Base-by-base conservation (phyloP, 441 rosid species). In the Biscutella auriculata region DNA sequence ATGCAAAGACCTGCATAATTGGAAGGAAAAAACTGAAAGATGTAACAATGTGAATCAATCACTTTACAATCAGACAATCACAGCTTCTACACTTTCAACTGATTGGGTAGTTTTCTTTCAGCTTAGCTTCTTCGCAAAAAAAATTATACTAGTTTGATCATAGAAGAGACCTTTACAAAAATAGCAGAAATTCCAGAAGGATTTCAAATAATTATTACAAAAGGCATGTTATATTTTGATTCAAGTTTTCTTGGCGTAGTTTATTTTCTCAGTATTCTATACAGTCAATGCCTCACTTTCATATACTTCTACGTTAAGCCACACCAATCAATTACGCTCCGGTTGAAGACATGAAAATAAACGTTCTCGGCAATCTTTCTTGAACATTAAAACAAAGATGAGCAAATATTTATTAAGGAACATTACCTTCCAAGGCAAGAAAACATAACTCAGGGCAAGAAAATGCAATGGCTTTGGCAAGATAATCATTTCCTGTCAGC, bases 371-470 rank as follows among this genome's bases (percentile, higher is more conserved):
- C n/a, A n/a, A n/a, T n/a, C n/a, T n/a, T n/a, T n/a, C n/a, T n/a
- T n/a, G n/a, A n/a, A n/a, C n/a, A n/a, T n/a, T n/a, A n/a, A n/a
- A 53, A 47, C 36, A 49, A 28, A 62, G 10, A 29, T 52, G 47
- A 49, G 44, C 28, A 51, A 6, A 21, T 25, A 47, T 10, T 9
- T 29, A 57, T 42, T 50, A 39, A 8, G 25, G 9, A 47, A 15
- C 37, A 12, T 47, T 77, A 89, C 99, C 99, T 85, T 90, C 83
- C 68, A 87, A 64, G n/a, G 93, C 93, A 69, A 84, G 77, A 49
- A 53, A 66, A 53, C 95, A 86, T 60, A 94, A 83, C 60, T 81
- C 83, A 40, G 78, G 77, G 70, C 60, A 59, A 19, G 70, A 64
- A 59, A 85, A 76, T n/a, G 85, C 78, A 63, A 70, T 72, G 30